phyloP scores from a whole-genome alignment of 306 rosid genomes.

The Acacia acuminata region DNA sequence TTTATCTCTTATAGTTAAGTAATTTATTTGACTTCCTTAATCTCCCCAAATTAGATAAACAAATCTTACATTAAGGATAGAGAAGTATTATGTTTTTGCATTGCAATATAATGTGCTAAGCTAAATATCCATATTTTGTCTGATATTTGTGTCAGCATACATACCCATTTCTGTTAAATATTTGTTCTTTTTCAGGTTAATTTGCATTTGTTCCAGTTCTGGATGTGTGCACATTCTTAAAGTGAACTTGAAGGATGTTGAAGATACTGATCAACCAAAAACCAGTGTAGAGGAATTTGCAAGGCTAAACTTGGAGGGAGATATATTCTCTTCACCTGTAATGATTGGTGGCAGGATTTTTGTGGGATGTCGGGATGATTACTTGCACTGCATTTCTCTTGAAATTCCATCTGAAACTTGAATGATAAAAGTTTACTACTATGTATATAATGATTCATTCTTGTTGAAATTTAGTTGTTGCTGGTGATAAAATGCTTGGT shows the following conservation, averaged over 20 bases:
- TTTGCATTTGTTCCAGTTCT: constrained; percentile 79
- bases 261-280: constrained; percentile 23
- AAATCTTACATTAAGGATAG: too few species aligned
- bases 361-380: constrained; percentile 86
- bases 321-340: constrained; percentile 83
- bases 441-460: constrained; percentile 5
- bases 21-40: too few species aligned
- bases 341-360: constrained; percentile 81
- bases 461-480: constrained; percentile 1
- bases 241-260: constrained; percentile 29
- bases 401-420: constrained; percentile 34
- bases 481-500: background rate
- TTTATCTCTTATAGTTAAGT: too few species aligned
- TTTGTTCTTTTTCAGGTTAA: constrained; percentile 48
- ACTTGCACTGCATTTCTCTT: constrained; percentile 65
- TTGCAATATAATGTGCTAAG: background rate
- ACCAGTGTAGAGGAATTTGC: constrained; percentile 59
- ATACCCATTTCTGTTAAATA: background rate
- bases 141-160: background rate
- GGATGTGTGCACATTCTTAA: constrained; percentile 68
- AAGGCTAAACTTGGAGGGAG: constrained; percentile 57
- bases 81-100: background rate
- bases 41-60: too few species aligned
- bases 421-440: constrained; percentile 5
- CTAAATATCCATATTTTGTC: background rate